Evolutionary conservation across 2,329 filamentous ascomycete species (phyloP).

Genomic region (Cladosporium sp.): DNA sequence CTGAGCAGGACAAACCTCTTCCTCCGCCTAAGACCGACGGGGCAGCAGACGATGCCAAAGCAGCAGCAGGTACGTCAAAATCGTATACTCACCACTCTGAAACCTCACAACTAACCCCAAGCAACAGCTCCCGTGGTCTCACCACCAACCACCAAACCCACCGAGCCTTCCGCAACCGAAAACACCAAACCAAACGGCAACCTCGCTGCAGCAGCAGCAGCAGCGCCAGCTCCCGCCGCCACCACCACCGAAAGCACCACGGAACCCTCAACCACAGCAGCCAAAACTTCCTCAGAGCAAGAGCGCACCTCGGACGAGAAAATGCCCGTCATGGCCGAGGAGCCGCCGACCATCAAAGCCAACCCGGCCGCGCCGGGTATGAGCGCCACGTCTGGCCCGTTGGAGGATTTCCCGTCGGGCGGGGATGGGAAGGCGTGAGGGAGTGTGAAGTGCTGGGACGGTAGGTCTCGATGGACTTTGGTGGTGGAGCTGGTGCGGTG

Average conservation of each 20-base stretch:
- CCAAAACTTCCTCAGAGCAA: conserved; percentile 15
- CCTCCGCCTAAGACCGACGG: conserved; percentile 11
- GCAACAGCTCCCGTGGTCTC: not conserved
- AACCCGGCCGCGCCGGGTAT: conserved; percentile 24
- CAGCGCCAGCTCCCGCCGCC: no score
- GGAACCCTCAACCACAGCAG: conserved; percentile 11
- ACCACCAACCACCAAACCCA: not conserved
- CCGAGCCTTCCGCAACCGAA: not conserved
- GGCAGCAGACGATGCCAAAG: conserved; percentile 11
- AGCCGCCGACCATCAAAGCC: conserved; percentile 19
- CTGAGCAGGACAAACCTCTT: conserved; percentile 9
- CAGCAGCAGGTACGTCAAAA: not conserved
- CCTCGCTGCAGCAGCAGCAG: not conserved
- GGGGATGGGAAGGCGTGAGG: not conserved
- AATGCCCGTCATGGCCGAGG: conserved; percentile 21
- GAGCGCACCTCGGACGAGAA: conserved; percentile 21
- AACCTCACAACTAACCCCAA: not conserved
- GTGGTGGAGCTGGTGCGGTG: no score
- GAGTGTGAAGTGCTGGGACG: no score
- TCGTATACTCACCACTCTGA: not conserved
- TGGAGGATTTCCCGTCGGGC: conserved; percentile 25
- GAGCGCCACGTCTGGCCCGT: conserved; percentile 29
- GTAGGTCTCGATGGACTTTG: no score
- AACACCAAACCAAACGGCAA: conserved; percentile 3
- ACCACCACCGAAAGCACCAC: conserved; percentile 7